These are phyloP conservation scores for Collybia mongolica DNA, from an alignment of 768 basidiomycete species.

Conservation along the genomic window DNA sequence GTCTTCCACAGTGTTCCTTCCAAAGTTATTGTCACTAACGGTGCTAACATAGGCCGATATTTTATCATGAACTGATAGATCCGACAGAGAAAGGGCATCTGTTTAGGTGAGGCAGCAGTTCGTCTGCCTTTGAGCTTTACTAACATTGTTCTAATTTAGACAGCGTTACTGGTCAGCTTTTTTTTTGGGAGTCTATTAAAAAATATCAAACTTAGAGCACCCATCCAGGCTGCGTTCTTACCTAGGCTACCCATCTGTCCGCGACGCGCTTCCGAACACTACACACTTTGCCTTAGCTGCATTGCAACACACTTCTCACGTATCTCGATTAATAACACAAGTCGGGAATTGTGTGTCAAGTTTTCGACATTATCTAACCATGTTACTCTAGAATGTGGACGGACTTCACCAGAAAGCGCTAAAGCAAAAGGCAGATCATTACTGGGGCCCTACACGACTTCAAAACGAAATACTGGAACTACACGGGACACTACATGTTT, in stretches of 20 bases:
- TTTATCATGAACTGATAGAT: conserved; percentile 84
- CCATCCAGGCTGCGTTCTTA: conserved; percentile 65
- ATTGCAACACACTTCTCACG: conserved; percentile 64
- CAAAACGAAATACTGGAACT: conserved; percentile 67
- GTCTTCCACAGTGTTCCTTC: conserved; percentile 15
- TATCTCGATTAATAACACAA: conserved; percentile 73
- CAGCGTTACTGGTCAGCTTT: conserved; percentile 74
- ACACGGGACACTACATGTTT: conserved; percentile 84
- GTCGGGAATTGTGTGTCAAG: conserved; percentile 30
- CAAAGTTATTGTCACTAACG: conserved; percentile 4
- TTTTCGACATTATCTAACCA: conserved; percentile 13
- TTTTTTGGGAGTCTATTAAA: conserved; percentile 11
- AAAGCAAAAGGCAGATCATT: conserved; percentile 21
- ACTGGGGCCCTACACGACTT: conserved; percentile 36
- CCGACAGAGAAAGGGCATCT: conserved; percentile 62
- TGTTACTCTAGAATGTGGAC: conserved; percentile 70
- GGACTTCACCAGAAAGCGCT: conserved; percentile 88
- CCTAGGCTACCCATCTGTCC: conserved; percentile 84
- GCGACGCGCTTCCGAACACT: conserved; percentile 82
- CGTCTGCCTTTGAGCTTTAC: too few relatives aligned
- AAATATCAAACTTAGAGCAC: background rate
- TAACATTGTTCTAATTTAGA: conserved; percentile 31
- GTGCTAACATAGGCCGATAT: conserved; percentile 50
- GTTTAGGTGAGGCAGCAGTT: conserved; percentile 53
- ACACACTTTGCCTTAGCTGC: conserved; percentile 88